Evolutionary conservation across 345 rosid species (phyloP).

Genomic region (Murraya koenigii): DNA sequence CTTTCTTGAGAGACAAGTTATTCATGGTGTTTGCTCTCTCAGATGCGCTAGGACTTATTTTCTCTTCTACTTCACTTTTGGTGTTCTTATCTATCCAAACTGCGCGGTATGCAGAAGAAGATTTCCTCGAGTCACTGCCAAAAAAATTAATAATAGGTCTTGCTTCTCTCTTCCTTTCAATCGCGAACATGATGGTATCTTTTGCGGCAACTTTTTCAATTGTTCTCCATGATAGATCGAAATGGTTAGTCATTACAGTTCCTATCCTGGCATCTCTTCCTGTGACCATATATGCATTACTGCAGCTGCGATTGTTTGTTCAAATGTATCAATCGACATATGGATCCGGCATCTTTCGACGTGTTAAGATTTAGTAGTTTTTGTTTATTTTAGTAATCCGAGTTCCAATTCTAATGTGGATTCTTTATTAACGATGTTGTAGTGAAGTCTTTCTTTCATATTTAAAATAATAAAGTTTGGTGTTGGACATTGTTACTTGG

Average conservation of each 20-base stretch:
- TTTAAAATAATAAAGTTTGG: too few relatives aligned
- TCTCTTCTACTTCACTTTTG: conserved; percentile 12
- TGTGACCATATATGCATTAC: neutral
- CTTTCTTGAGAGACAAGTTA: conserved; percentile 1
- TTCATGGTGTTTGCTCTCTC: conserved; percentile 15
- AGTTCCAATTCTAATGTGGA: too few relatives aligned
- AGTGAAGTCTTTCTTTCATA: too few relatives aligned
- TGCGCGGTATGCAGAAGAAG: conserved; percentile 15
- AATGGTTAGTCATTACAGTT: neutral
- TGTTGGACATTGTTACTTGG: too few relatives aligned
- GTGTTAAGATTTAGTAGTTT: neutral
- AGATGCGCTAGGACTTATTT: conserved; percentile 16
- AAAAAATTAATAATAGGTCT: conserved; percentile 11
- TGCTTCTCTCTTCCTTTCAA: conserved; percentile 16
- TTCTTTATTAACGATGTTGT: too few relatives aligned
- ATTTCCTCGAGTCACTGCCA: conserved; percentile 15
- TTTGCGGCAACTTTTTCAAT: neutral
- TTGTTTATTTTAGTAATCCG: neutral
- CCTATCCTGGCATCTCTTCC: neutral
- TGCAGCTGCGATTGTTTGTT: conserved; percentile 6
- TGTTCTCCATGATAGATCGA: neutral
- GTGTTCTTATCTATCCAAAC: conserved; percentile 22
- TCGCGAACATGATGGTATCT: conserved; percentile 19
- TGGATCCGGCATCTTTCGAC: neutral
- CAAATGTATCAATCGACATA: neutral